These are phyloP conservation scores for Afroboletus lepidellus DNA, from an alignment of 1,284 basidiomycete genomes.

Conservation along the genomic window DNA sequence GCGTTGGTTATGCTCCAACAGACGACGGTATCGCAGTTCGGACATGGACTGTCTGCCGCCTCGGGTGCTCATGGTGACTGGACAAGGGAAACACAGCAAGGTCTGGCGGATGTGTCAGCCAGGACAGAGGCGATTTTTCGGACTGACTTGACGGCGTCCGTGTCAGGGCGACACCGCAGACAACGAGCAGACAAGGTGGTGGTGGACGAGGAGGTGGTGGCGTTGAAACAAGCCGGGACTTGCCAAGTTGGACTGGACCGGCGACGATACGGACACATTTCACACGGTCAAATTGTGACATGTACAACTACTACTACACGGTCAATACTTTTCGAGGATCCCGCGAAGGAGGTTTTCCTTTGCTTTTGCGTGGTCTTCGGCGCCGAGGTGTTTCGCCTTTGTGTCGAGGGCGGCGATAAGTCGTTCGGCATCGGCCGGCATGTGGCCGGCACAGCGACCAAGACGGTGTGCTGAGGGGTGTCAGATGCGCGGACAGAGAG, in stretches of 20 bases:
- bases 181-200: neutral
- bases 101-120: conserved; percentile 9
- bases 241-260: conserved; percentile 7
- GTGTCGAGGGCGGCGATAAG: conserved; percentile 27
- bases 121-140: neutral
- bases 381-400: conserved; percentile 32
- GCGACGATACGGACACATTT: conserved; percentile 11
- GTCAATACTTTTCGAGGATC: conserved; percentile 34
- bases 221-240: conserved; percentile 12
- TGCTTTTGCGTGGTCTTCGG: conserved; percentile 34
- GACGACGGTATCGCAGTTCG: conserved; percentile 90
- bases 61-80: conserved; percentile 52
- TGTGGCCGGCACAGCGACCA: conserved; percentile 12
- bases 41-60: conserved; percentile 86
- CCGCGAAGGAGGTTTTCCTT: conserved; percentile 36
- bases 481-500: conserved; percentile 6
- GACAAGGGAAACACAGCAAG: conserved; percentile 2
- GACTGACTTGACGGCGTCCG: conserved; percentile 9
- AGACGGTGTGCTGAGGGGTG: conserved; percentile 24
- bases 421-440: conserved; percentile 25
- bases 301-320: neutral
- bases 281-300: conserved; percentile 20
- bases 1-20: conserved; percentile 92
- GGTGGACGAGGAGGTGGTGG: conserved; percentile 6
- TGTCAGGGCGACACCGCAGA: neutral